Evolutionary conservation across 192 early-diverging fungal genomes (phyloP), one percentile per base, ranked within the genome.

Genomic region (Gigaspora rosea): DNA sequence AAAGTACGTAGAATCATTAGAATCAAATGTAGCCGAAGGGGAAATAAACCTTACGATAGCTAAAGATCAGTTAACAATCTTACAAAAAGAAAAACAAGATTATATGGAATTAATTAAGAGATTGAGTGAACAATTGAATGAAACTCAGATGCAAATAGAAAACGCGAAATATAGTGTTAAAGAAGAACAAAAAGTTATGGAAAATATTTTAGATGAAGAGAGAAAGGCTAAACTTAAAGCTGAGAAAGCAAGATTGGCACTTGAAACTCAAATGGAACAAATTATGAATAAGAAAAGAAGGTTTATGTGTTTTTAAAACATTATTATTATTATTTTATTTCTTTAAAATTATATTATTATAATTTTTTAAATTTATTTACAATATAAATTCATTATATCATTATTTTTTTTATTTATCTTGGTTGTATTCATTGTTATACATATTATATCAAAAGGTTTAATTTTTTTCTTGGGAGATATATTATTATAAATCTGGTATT

Each of bases 211-310:
- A 9, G 86, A 89, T 27, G 68, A 76, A n/a, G 86, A 89, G 66
- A 73, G 82, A 48, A 69, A 57, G 54, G 80, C 82, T 27, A 84
- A 83, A 62, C 84, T 87, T 71, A 87, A 82, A 78, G 87, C 87
- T 6, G 84, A 87, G 70, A 82, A 83, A 67, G 84, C 86, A 22
- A 77, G 80, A 62, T 61, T 78, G 13, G 82, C 85, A 16, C 72
- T 89, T 65, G 87, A 89, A 58, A 83, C 79, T 27, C 71, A 82
- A 72, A 87, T 89, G 84, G 86, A 89, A 67, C 86, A 89, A 51
- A 48, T 89, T 16, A 82, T 89, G 78, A 82, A 67, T 36, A 80
- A 83, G 59, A 86, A 84, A 79, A 87, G 78, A 75, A 87, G 87
- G 63, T 89, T 89, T 75, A 85, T 83, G 58, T 89, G 87, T 79